These are phyloP conservation scores for Suhomyces prunicola DNA, from an alignment of 805 yeast genomes.

Conservation along the genomic window DNA sequence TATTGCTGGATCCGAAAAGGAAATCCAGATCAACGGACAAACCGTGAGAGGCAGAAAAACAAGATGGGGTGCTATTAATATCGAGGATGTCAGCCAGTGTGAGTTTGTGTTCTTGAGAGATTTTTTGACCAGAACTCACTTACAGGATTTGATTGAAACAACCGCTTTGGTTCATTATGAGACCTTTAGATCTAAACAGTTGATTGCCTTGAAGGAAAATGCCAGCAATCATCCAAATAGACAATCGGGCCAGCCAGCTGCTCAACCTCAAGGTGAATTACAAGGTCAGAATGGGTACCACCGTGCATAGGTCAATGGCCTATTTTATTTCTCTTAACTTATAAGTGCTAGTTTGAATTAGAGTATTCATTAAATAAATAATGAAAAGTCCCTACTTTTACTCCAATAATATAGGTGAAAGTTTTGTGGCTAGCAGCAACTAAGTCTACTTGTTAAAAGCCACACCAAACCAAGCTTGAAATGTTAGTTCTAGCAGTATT, in stretches of 20 bases:
- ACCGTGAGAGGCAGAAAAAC: slow-evolving; percentile 86
- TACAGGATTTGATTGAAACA: slow-evolving; percentile 93
- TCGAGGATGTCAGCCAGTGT: slow-evolving; percentile 92
- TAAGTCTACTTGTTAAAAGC: background rate
- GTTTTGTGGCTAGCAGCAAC: background rate
- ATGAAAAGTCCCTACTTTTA: background rate
- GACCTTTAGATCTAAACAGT: slow-evolving; percentile 88
- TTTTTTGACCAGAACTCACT: slow-evolving; percentile 90
- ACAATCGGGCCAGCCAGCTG: slow-evolving; percentile 22
- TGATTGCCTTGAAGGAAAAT: slow-evolving; percentile 89
- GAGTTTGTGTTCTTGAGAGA: slow-evolving; percentile 93
- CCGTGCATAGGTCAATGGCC: slow-evolving; percentile 2
- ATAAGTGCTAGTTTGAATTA: background rate
- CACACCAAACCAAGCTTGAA: background rate
- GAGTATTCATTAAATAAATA: background rate
- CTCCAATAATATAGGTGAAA: no score
- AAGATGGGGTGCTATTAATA: slow-evolving; percentile 89
- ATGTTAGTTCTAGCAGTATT: no score
- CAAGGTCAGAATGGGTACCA: slow-evolving; percentile 3
- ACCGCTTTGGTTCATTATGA: slow-evolving; percentile 89
- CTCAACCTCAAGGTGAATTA: background rate
- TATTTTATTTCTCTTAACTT: background rate
- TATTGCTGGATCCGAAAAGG: slow-evolving; percentile 83
- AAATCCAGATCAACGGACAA: slow-evolving; percentile 73
- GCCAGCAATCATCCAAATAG: slow-evolving; percentile 49